Evolutionary conservation across 495 filamentous ascomycete genomes (phyloP), one percentile per base, ranked within the genome.

Genomic region (Bathelium albidoporum): DNA sequence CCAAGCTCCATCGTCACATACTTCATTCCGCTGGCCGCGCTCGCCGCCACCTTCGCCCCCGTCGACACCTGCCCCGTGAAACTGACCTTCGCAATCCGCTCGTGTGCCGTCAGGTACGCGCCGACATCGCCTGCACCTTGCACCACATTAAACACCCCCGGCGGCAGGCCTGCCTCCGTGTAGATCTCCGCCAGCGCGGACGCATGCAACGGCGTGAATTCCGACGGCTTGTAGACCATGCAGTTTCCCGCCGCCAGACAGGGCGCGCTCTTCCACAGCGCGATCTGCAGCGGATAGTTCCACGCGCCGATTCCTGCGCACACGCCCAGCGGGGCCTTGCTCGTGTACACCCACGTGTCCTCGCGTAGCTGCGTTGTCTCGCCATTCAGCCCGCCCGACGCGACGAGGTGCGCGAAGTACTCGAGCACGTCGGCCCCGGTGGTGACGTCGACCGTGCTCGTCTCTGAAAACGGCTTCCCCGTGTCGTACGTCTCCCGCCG

Each of bases 221-320:
- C 89, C 69, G 85, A 89, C 31, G 89, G 85, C 66, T 94, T 94
- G 75, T 91, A 91, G 59, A 94, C 81, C 87, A 94, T 90, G 65
- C 85, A 88, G 69, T 94, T 94, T 29, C 89, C 89, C 2, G 89
- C 89, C 11, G 88, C 87, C 18, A 94, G 80, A 63, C 88, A 91
- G 4, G 89, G 87, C 16, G 87, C 89, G 2, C 86, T 88, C 72
- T 94, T 94, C 89, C 89, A 92, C 0, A 92, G 80, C 16, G 89
- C 89, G 72, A 94, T 92, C 70, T 92, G 89, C 63, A 92, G 86
- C 16, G 89, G 89, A 70, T 92, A 92, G 72, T 91, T 91, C 88
- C 88, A 91, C 60, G 88, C 88, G 45, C 88, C 88, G 67, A 91
- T 90, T 36, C 87, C 88, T 5, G 81, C 88, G 73, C 88, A 90